phyloP scores from a whole-genome alignment of 495 filamentous ascomycete species.

The Echria macrotheca region DNA sequence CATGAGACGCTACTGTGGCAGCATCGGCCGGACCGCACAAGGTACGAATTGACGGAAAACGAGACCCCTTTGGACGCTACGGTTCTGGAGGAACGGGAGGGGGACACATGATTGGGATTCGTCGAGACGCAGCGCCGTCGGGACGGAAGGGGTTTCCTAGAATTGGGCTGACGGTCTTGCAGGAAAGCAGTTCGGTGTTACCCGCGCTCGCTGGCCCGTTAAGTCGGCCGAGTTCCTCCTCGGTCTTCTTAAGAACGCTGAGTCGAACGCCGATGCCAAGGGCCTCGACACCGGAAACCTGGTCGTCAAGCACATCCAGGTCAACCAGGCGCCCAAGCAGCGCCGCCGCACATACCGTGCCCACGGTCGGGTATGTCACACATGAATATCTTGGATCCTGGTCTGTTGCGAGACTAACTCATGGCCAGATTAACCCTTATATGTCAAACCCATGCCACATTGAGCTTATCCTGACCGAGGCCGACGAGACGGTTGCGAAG shows the following conservation, averaged over 20 bases:
- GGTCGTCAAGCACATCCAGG: constrained; percentile 98
- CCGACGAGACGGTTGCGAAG: constrained; percentile 86
- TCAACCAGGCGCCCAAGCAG: constrained; percentile 99
- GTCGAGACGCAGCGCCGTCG: too few species aligned
- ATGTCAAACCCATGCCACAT: constrained; percentile 99
- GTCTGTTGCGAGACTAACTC: constrained; percentile 22
- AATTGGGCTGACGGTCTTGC: constrained; percentile 1
- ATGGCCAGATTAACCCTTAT: constrained; percentile 88
- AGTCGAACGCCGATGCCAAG: constrained; percentile 98
- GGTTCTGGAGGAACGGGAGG: background rate
- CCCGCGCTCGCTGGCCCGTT: constrained; percentile 94
- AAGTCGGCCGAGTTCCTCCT: constrained; percentile 98
- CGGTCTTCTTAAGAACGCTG: constrained; percentile 95
- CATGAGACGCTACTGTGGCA: constrained; percentile 91
- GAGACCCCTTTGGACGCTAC: background rate
- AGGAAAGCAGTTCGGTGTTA: constrained; percentile 99
- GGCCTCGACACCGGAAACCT: constrained; percentile 96
- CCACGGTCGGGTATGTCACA: constrained; percentile 89
- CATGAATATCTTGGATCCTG: constrained; percentile 5
- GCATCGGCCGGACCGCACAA: constrained; percentile 89
- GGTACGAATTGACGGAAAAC: constrained; percentile 58
- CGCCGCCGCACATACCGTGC: constrained; percentile 97
- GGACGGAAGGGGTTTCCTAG: constrained; percentile 1
- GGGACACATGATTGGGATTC: too few species aligned
- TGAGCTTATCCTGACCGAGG: constrained; percentile 98